Evolutionary conservation across 2,329 filamentous ascomycete species (phyloP), one percentile per base, ranked within the genome.

Genomic region (Leptosphaerulina australis): DNA sequence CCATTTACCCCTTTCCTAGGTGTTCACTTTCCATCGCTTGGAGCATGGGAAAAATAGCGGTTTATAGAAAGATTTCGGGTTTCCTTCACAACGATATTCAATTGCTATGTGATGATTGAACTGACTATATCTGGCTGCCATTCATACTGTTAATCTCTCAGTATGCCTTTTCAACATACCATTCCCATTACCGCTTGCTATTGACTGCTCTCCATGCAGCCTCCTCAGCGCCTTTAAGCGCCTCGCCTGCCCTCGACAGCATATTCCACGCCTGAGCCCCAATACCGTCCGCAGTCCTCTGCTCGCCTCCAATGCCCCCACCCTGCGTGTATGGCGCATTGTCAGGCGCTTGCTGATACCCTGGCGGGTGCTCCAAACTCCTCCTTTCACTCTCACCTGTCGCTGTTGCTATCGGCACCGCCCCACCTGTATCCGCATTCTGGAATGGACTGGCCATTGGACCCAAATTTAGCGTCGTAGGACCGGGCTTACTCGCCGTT

Each of bases 341-440:
- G 69, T 57, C 72, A 22, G 60, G 65, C 50, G 78, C 75, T 55
- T 81, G 79, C 44, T 73, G 63, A 60, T 81, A 81, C 10, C 77
- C 77, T 0, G 77, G 74, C 17, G 78, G 78, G 53, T 78, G 75
- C 50, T 74, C 71, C 28, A 74, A 55, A 54, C 59, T 68, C 28
- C 29, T 62, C 55, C 53, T 54, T 30, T 20, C 53, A 47, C 18
- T 56, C 15, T 40, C 40, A 18, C 40, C 53, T 4, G 14, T 20
- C 9, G 48, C 50, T 4, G 24, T 44, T 22, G 53, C 45, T 17
- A 58, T 52, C 24, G 44, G 53, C 35, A 55, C 56, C 18, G 51
- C 62, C 18, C 58, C 64, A 6, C 55, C 58, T 7, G 56, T 18
- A 46, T 70, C 56, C 24, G 58, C 58, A 4, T 44, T 52, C 44